Evolutionary conservation across 192 early-diverging fungal genomes (phyloP).

Genomic region (Umbelopsis sp.): DNA sequence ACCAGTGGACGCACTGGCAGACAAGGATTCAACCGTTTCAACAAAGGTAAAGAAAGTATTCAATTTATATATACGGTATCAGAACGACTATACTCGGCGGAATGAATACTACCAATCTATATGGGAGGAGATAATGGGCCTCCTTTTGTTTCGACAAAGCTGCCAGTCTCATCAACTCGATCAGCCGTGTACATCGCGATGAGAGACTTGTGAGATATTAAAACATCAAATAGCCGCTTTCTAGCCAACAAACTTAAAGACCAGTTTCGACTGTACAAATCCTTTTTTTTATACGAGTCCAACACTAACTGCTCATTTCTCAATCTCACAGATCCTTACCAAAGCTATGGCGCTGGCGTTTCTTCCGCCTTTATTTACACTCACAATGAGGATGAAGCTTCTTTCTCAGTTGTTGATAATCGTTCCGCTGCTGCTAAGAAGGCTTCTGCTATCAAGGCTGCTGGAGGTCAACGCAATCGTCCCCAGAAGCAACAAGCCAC

Average conservation of each 20-base stretch:
- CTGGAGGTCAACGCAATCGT: constrained; percentile 48
- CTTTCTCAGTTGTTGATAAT: constrained; percentile 93
- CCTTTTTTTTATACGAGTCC: background rate
- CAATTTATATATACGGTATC: no score
- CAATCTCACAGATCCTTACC: constrained; percentile 52
- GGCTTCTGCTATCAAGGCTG: constrained; percentile 51
- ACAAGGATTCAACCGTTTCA: constrained; percentile 43
- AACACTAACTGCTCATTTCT: background rate
- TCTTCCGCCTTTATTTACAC: constrained; percentile 88
- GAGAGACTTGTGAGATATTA: no score
- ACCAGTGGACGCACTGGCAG: constrained; percentile 52
- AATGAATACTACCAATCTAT: no score
- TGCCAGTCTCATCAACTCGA: no score
- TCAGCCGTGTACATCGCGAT: no score
- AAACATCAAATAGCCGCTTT: no score
- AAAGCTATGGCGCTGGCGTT: constrained; percentile 85
- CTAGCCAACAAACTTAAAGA: no score
- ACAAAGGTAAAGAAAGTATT: constrained; percentile 26
- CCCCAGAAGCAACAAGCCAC: constrained; percentile 46
- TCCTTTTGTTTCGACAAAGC: no score
- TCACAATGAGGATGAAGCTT: constrained; percentile 88
- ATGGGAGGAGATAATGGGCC: no score
- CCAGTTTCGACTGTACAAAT: no score
- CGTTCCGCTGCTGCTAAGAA: constrained; percentile 70
- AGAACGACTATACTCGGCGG: no score